phyloP scores from a whole-genome alignment of 23 red algal genomes.

The Chondrus crispus region DNA sequence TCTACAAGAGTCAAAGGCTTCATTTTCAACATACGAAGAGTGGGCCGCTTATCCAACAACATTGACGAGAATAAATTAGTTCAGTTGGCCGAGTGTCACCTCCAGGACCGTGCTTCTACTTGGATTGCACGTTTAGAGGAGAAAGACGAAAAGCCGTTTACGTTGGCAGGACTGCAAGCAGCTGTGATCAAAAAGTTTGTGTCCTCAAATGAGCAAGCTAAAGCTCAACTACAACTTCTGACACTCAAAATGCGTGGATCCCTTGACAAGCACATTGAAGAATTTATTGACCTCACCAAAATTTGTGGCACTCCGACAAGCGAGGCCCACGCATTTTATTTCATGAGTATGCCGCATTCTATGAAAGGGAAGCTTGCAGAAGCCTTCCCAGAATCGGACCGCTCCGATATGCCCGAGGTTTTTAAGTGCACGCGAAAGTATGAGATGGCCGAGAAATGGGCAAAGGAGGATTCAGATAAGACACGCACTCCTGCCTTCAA shows the following conservation, averaged over 20 bases:
- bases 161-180: not conserved
- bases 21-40: not conserved
- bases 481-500: not conserved
- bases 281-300: not conserved
- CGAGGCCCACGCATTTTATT: not conserved
- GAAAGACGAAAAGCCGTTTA: not conserved
- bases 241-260: not conserved
- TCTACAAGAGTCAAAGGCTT: not conserved
- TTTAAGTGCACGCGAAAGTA: not conserved
- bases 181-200: not conserved
- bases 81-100: not conserved
- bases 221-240: not conserved
- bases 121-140: not conserved
- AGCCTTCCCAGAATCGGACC: not conserved
- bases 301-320: not conserved
- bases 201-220: not conserved
- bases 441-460: not conserved
- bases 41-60: not conserved
- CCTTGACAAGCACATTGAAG: not conserved
- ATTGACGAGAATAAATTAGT: not conserved
- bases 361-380: not conserved
- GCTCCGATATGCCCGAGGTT: not conserved
- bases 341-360: not conserved
- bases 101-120: not conserved
- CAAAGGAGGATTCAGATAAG: not conserved